Evolutionary conservation across 805 yeast genomes (phyloP).

Genomic region (Hanseniaspora valbyensis): DNA sequence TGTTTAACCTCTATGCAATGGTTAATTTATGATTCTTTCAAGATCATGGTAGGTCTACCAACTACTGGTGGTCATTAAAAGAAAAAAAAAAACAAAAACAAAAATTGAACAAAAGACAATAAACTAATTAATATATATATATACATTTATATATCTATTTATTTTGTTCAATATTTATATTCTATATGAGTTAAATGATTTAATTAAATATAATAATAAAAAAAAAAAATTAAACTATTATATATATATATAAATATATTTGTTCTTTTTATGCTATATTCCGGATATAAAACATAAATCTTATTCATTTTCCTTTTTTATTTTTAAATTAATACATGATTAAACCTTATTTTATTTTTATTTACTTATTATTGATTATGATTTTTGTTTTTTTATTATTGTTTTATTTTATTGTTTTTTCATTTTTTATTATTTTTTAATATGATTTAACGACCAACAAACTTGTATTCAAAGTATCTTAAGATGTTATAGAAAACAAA

Average conservation of each 20-base stretch:
- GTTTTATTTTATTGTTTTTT: no score
- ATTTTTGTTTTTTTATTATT: not conserved
- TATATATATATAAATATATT: not conserved
- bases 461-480: conserved; percentile 62
- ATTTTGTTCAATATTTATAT: no score
- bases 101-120: not conserved
- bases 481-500: conserved; percentile 48
- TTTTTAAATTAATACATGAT: not conserved
- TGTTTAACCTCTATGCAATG: conserved; percentile 95
- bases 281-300: conserved; percentile 5
- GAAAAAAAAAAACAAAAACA: not conserved
- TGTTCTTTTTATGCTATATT: conserved; percentile 7
- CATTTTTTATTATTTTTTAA: not conserved
- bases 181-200: no score
- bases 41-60: conserved; percentile 88
- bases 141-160: no score
- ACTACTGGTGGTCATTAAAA: conserved; percentile 61
- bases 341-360: not conserved
- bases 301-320: no score
- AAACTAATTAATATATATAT: not conserved
- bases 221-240: not conserved
- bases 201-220: not conserved
- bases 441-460: conserved; percentile 36
- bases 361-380: not conserved
- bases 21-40: conserved; percentile 92